Percentiles rank a stretch among this genome's conserved stretches.
Conservation (phyloP, 805 yeast species). For the Ogataea nakhonphanomensis region DNA sequence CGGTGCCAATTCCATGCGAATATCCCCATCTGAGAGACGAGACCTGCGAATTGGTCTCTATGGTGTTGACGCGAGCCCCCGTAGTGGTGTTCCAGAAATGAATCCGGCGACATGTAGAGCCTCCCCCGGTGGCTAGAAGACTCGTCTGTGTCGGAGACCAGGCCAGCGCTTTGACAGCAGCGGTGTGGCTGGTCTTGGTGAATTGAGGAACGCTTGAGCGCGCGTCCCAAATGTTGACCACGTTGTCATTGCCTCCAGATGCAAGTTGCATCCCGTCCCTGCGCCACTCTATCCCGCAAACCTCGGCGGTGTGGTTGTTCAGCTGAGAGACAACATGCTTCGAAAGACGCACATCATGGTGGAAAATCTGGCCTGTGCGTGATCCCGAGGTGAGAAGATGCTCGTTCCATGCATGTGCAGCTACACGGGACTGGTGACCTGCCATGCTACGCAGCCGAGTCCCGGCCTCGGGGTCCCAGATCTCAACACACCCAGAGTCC, state of each 20-base stretch:
- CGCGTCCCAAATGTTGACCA: conserved; percentile 91
- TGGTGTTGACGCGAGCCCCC: conserved; percentile 80
- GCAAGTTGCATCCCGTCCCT: conserved; percentile 82
- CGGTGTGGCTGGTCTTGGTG: conserved; percentile 75
- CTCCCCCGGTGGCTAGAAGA: conserved; percentile 95
- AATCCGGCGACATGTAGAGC: conserved; percentile 81
- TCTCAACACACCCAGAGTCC: conserved; percentile 79
- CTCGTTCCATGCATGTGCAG: conserved; percentile 79
- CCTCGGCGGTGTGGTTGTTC: conserved; percentile 77
- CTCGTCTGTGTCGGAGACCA: conserved; percentile 90
- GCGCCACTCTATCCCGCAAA: conserved; percentile 88
- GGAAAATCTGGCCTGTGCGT: conserved; percentile 77
- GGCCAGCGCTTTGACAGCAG: conserved; percentile 92
- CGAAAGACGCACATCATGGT: conserved; percentile 87
- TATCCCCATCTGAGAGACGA: conserved; percentile 93
- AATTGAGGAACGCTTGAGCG: conserved; percentile 67
- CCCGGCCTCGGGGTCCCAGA: conserved; percentile 87
- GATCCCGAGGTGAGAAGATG: conserved; percentile 84
- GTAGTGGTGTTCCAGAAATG: conserved; percentile 95
- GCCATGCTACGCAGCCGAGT: conserved; percentile 76
- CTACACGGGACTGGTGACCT: conserved; percentile 72
- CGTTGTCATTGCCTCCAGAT: conserved; percentile 91
- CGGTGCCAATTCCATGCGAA: conserved; percentile 66
- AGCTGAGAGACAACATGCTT: conserved; percentile 63
- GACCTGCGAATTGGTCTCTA: conserved; percentile 91